Percentiles rank a stretch among this genome's conserved stretches.
Conservation (phyloP, 345 rosid species). For the Acer campestre region DNA sequence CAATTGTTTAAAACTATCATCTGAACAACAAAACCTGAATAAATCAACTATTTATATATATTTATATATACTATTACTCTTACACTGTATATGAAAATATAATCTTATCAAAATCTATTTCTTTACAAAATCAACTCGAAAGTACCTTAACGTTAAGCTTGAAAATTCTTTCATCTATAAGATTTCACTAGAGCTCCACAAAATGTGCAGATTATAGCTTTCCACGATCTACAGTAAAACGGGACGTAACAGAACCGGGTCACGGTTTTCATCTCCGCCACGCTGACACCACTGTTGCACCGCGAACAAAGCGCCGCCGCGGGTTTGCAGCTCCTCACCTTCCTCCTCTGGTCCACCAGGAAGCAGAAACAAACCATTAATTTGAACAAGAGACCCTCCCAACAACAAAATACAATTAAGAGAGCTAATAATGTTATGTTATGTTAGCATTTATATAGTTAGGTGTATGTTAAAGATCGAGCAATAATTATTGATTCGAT, state of each 20-base stretch:
- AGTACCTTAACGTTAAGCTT: too few relatives aligned
- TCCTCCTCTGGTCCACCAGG: conserved; percentile 68
- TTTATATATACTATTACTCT: too few relatives aligned
- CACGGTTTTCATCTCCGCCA: conserved; percentile 68
- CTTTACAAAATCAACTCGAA: too few relatives aligned
- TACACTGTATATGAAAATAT: too few relatives aligned
- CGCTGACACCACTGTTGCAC: conserved; percentile 63
- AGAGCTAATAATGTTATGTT: too few relatives aligned
- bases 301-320: conserved; percentile 69
- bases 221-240: conserved; percentile 65
- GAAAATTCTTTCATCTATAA: conserved; percentile 38
- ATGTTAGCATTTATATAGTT: neutral
- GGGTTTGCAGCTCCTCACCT: conserved; percentile 56
- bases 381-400: neutral
- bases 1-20: too few relatives aligned
- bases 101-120: too few relatives aligned
- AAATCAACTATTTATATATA: too few relatives aligned
- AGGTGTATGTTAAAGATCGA: neutral
- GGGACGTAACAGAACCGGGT: conserved; percentile 72
- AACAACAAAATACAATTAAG: too few relatives aligned
- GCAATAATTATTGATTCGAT: too few relatives aligned
- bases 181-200: conserved; percentile 77
- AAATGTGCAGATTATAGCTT: conserved; percentile 66
- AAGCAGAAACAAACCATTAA: conserved; percentile 78
- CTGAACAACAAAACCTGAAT: too few relatives aligned